Evolutionary conservation across 768 basidiomycete species (phyloP).

Genomic region (Hypholoma fasciculare): DNA sequence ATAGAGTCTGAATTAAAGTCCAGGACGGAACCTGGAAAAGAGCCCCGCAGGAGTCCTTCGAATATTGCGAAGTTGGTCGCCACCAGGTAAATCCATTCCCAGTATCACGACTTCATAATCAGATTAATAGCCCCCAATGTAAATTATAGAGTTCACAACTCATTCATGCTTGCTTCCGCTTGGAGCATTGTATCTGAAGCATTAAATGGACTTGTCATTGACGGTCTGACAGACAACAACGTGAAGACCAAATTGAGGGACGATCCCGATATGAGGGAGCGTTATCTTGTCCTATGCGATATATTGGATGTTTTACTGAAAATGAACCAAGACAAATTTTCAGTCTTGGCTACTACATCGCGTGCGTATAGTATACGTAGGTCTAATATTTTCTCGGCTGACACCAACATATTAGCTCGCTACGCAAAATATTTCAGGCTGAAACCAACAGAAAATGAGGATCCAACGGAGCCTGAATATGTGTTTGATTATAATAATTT

Average conservation of each 20-base stretch:
- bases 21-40: conserved; percentile 38
- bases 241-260: conserved; percentile 54
- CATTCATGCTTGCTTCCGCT: conserved; percentile 78
- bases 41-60: conserved; percentile 39
- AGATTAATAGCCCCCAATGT: not conserved
- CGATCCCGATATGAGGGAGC: conserved; percentile 49
- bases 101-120: not conserved
- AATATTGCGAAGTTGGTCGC: conserved; percentile 58
- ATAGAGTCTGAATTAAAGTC: conserved; percentile 59
- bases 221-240: conserved; percentile 53
- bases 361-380: conserved; percentile 42
- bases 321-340: conserved; percentile 64
- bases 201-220: conserved; percentile 53
- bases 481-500: conserved; percentile 67
- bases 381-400: not conserved
- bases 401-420: conserved; percentile 47
- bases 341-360: conserved; percentile 67
- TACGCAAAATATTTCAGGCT: conserved; percentile 71
- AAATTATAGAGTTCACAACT: conserved; percentile 68
- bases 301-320: conserved; percentile 60
- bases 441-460: conserved; percentile 39
- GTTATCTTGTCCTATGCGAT: conserved; percentile 66
- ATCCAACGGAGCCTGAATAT: conserved; percentile 49
- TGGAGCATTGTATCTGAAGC: conserved; percentile 74
- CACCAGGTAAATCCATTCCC: conserved; percentile 46